phyloP scores from a whole-genome alignment of 768 basidiomycete genomes.

The Multifurca ochricompacta region DNA sequence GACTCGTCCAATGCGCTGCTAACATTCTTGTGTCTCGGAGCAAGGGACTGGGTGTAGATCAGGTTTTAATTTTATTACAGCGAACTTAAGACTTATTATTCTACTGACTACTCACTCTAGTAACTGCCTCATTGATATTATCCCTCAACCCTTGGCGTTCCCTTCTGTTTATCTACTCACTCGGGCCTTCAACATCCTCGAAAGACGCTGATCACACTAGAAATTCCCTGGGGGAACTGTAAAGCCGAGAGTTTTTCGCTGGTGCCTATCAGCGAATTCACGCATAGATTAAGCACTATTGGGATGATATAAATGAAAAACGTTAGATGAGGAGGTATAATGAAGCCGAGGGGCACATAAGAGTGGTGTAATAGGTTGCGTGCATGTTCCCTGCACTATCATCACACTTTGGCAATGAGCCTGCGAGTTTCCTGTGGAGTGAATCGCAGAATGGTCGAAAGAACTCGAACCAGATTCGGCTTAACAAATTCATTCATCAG shows the following conservation, averaged over 20 bases:
- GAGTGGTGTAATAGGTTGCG: not conserved
- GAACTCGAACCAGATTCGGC: conserved; percentile 85
- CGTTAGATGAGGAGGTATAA: conserved; percentile 2
- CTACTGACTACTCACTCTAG: conserved; percentile 19
- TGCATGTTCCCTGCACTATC: not conserved
- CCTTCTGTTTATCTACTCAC: too few relatives aligned
- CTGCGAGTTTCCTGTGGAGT: conserved; percentile 92
- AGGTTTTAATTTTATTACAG: too few relatives aligned
- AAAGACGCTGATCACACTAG: too few relatives aligned
- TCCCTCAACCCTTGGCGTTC: conserved; percentile 22
- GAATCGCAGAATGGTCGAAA: conserved; percentile 89
- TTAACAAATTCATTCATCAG: conserved; percentile 27
- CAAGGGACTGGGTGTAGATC: conserved; percentile 32
- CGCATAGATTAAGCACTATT: not conserved
- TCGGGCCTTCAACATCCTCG: too few relatives aligned
- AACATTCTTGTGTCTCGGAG: conserved; percentile 31
- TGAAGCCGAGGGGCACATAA: not conserved
- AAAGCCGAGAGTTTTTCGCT: too few relatives aligned
- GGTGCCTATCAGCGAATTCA: too few relatives aligned
- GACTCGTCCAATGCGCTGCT: conserved; percentile 9
- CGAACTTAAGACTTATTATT: conserved; percentile 2
- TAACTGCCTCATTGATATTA: not conserved
- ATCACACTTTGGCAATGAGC: conserved; percentile 74
- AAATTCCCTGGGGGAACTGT: too few relatives aligned
- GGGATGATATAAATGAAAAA: not conserved